phyloP scores from a whole-genome alignment of 805 yeast genomes.

The Zygosaccharomyces kombuchaensis region DNA sequence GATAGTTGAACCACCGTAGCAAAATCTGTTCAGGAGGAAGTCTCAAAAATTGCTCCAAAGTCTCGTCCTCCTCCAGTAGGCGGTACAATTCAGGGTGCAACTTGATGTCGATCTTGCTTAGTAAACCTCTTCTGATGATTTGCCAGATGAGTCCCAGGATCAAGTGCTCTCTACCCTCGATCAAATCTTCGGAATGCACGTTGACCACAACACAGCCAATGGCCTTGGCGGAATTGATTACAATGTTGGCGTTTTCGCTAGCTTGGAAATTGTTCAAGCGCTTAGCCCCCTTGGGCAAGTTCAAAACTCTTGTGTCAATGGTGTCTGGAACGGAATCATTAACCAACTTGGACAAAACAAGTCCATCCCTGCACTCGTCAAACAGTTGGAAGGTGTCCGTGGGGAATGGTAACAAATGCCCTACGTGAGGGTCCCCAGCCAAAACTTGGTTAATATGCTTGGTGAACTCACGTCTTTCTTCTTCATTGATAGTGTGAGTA shows the following conservation, averaged over 20 bases:
- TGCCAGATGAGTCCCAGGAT: constrained; percentile 95
- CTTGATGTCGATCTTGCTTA: constrained; percentile 92
- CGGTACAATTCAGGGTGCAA: constrained; percentile 95
- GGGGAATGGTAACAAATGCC: constrained; percentile 82
- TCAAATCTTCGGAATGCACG: constrained; percentile 92
- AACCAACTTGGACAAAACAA: constrained; percentile 85
- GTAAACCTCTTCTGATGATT: constrained; percentile 91
- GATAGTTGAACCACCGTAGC: constrained; percentile 96
- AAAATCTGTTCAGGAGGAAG: constrained; percentile 96
- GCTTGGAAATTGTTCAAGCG: constrained; percentile 88
- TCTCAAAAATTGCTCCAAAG: constrained; percentile 92
- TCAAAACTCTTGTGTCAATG: constrained; percentile 94
- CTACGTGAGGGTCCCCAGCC: constrained; percentile 83
- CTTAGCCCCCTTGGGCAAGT: constrained; percentile 78
- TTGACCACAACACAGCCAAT: constrained; percentile 98
- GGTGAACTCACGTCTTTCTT: constrained; percentile 93
- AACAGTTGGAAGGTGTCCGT: constrained; percentile 92
- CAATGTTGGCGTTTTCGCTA: constrained; percentile 95
- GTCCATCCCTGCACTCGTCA: constrained; percentile 95
- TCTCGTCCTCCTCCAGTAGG: constrained; percentile 91
- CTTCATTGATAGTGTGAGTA: constrained; percentile 94
- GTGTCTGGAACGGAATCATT: constrained; percentile 98
- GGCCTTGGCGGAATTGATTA: constrained; percentile 97
- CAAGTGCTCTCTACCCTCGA: constrained; percentile 90
- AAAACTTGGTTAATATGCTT: constrained; percentile 91